phyloP scores from a whole-genome alignment of 768 basidiomycete genomes.

The Tephrocybe rancida region DNA sequence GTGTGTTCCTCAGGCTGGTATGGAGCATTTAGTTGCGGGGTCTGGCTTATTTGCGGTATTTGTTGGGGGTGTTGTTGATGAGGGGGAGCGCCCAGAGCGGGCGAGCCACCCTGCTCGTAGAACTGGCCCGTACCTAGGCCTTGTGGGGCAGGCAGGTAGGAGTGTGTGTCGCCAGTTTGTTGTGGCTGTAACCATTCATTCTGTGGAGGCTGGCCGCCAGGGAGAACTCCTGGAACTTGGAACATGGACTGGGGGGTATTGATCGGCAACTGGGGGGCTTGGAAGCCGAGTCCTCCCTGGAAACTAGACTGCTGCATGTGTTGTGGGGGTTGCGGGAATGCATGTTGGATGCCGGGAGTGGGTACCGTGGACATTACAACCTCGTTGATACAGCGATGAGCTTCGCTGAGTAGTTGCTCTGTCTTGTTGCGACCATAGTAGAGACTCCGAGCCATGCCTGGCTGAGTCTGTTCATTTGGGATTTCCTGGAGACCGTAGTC shows the following conservation, averaged over 20 bases:
- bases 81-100: constrained; percentile 13
- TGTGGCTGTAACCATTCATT: constrained; percentile 12
- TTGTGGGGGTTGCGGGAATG: constrained; percentile 4
- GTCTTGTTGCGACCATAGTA: constrained; percentile 72
- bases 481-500: constrained; percentile 56
- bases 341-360: neutral
- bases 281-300: neutral
- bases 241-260: constrained; percentile 4
- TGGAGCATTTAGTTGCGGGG: constrained; percentile 12
- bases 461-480: constrained; percentile 76
- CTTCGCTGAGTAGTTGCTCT: constrained; percentile 63
- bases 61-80: constrained; percentile 15
- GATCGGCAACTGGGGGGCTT: constrained; percentile 8
- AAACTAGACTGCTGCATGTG: constrained; percentile 7
- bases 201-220: constrained; percentile 7
- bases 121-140: constrained; percentile 26
- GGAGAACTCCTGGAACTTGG: constrained; percentile 3
- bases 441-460: constrained; percentile 73
- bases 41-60: neutral
- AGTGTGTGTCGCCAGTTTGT: constrained; percentile 5
- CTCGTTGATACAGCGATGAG: constrained; percentile 54
- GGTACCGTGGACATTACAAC: constrained; percentile 50
- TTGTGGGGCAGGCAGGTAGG: constrained; percentile 33
- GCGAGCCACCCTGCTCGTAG: constrained; percentile 24
- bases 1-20: constrained; percentile 11